Percentiles rank a stretch among this genome's conserved stretches.
These are phyloP conservation scores for Coelastrella sp. DNA, from an alignment of 139 green algal genomes.

Conservation along the genomic window DNA sequence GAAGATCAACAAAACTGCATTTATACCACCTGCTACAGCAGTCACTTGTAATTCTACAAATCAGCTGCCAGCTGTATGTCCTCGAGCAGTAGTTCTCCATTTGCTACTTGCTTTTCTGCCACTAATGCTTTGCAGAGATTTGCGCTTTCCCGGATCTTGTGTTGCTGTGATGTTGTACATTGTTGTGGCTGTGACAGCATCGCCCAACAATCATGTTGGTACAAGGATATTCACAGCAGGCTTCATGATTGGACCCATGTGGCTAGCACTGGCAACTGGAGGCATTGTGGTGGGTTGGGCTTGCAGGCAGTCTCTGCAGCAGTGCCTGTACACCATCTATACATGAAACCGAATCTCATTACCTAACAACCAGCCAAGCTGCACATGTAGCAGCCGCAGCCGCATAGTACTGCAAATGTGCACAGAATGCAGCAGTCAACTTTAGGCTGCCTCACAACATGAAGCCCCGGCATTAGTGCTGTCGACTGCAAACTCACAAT, in stretches of 20 bases:
- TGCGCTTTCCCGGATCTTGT: slow-evolving; percentile 33
- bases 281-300: slow-evolving; percentile 3
- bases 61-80: not conserved
- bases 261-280: slow-evolving; percentile 4
- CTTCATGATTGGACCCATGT: slow-evolving; percentile 46
- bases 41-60: not conserved
- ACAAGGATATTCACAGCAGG: slow-evolving; percentile 37
- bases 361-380: too few species aligned
- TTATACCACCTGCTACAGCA: not conserved
- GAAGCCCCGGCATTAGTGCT: too few species aligned
- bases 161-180: slow-evolving; percentile 39
- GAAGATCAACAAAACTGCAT: too few species aligned
- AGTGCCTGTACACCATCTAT: not conserved
- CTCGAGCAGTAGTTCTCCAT: not conserved
- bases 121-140: not conserved
- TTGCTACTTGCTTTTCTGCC: not conserved
- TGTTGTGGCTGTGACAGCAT: slow-evolving; percentile 31
- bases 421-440: too few species aligned
- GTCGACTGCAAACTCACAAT: not conserved
- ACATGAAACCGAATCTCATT: too few species aligned
- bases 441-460: too few species aligned
- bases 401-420: too few species aligned
- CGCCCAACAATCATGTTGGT: slow-evolving; percentile 39
- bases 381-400: too few species aligned
- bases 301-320: not conserved